Conservation (phyloP, 257 asterid genomes). For the Gardenia jasminoides region DNA sequence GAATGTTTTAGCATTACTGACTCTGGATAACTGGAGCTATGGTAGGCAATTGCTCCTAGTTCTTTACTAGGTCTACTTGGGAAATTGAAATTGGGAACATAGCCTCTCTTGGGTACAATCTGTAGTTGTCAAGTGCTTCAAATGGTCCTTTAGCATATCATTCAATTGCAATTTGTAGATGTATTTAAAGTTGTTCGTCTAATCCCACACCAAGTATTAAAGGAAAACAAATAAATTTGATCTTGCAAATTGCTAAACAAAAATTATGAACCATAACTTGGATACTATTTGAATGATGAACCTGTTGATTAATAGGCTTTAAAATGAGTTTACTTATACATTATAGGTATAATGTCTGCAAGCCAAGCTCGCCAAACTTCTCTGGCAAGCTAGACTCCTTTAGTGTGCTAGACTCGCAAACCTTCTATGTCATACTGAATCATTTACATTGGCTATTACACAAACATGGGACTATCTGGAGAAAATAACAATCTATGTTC, state of each 20-base stretch:
- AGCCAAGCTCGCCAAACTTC: too few relatives aligned
- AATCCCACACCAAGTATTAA: neutral
- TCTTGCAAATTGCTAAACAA: neutral
- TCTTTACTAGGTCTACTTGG: neutral
- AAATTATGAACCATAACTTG: neutral
- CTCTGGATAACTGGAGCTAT: neutral
- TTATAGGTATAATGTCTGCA: too few relatives aligned
- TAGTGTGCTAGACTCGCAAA: too few relatives aligned
- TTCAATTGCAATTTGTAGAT: too few relatives aligned
- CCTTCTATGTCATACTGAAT: neutral
- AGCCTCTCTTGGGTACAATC: neutral
- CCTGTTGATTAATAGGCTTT: neutral
- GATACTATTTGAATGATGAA: neutral
- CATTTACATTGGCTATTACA: neutral
- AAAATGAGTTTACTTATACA: neutral
- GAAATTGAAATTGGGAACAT: neutral
- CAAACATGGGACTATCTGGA: neutral
- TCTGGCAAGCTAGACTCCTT: too few relatives aligned
- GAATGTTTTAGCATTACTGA: neutral
- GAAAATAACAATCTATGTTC: too few relatives aligned
- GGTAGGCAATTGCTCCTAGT: neutral
- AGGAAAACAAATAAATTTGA: neutral
- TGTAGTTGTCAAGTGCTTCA: neutral
- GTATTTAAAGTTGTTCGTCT: neutral
- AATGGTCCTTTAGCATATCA: neutral